A percentile compares a stretch with the other conserved stretches of the same genome.
These are phyloP conservation scores for Ceratocystis colombiana DNA, from an alignment of 2,329 filamentous ascomycete species.

Conservation along the genomic window DNA sequence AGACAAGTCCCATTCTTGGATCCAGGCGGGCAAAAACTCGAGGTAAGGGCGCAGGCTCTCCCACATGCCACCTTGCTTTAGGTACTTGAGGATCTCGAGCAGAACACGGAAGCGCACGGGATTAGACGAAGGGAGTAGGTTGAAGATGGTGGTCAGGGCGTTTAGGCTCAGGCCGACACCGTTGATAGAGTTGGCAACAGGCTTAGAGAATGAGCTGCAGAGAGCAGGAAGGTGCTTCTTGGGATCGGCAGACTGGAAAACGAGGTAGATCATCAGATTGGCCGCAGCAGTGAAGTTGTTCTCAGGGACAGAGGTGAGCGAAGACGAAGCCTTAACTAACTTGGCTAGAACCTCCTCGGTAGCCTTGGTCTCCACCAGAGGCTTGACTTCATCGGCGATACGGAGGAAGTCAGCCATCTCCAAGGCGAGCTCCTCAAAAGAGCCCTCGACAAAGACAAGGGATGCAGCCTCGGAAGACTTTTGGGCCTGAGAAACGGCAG, in stretches of 20 bases:
- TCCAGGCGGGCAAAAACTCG: conserved; percentile 71
- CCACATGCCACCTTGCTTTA: conserved; percentile 65
- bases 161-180: conserved; percentile 78
- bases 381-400: conserved; percentile 64
- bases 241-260: conserved; percentile 73
- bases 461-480: conserved; percentile 35
- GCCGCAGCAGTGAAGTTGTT: conserved; percentile 95
- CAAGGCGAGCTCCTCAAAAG: conserved; percentile 82
- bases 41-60: conserved; percentile 77
- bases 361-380: conserved; percentile 61
- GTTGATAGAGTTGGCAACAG: conserved; percentile 75
- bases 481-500: conserved; percentile 33
- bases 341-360: conserved; percentile 85
- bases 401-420: conserved; percentile 95
- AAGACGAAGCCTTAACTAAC: conserved; percentile 68
- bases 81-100: conserved; percentile 73
- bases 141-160: conserved; percentile 91
- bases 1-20: conserved; percentile 70
- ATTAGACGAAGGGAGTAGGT: conserved; percentile 68
- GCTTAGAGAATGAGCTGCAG: conserved; percentile 80
- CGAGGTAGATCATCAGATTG: conserved; percentile 90
- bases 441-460: conserved; percentile 74
- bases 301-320: conserved; percentile 77
- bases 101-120: conserved; percentile 84
- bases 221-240: conserved; percentile 79